These are phyloP conservation scores for Cercophora newfieldiana DNA, from an alignment of 495 filamentous ascomycete species.

Conservation along the genomic window DNA sequence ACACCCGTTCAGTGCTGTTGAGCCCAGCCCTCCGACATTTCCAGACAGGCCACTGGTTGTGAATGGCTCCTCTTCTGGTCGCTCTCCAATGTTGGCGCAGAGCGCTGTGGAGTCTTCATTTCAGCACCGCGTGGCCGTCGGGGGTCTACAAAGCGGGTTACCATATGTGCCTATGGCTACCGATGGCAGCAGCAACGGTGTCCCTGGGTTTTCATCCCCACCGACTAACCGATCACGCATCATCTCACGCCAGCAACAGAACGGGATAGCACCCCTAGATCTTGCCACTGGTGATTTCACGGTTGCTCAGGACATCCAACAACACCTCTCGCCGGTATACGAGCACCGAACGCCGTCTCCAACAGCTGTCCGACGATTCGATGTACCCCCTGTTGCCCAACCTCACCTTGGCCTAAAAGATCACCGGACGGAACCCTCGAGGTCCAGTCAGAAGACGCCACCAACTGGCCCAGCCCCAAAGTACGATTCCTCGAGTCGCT, in stretches of 20 bases:
- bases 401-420: constrained; percentile 17
- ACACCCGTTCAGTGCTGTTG: constrained; percentile 19
- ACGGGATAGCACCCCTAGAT: constrained; percentile 47
- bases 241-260: constrained; percentile 38
- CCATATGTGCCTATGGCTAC: constrained; percentile 21
- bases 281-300: constrained; percentile 41
- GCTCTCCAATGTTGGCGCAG: constrained; percentile 24
- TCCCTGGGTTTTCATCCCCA: constrained; percentile 24
- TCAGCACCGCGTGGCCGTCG: constrained; percentile 33
- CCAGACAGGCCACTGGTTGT: constrained; percentile 49
- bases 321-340: constrained; percentile 57
- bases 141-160: constrained; percentile 20
- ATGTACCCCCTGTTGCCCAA: constrained; percentile 23
- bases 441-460: constrained; percentile 23
- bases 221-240: constrained; percentile 31
- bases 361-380: constrained; percentile 41
- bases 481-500: constrained; percentile 27
- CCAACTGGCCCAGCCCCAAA: constrained; percentile 24
- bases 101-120: constrained; percentile 29
- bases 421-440: constrained; percentile 18
- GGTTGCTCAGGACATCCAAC: constrained; percentile 38
- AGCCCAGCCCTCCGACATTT: constrained; percentile 32
- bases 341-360: constrained; percentile 55
- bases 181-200: constrained; percentile 21
- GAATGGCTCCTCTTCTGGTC: constrained; percentile 45